phyloP scores from a whole-genome alignment of 108 stramenopile genomes.

The Cyclotella cryptica region DNA sequence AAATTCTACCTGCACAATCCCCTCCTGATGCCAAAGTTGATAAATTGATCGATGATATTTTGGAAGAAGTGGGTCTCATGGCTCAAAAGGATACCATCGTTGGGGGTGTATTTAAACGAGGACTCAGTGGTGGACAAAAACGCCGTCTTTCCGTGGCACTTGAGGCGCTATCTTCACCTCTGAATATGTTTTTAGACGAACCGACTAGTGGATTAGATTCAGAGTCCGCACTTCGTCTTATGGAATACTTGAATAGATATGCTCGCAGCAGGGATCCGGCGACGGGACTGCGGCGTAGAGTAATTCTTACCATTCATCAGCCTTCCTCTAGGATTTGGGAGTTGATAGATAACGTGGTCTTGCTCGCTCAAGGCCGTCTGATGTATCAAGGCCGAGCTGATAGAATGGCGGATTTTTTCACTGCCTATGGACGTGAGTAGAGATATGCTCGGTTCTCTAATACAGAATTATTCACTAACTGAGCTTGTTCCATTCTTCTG shows the following conservation, averaged over 20 bases:
- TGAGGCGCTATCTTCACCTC: conserved; percentile 59
- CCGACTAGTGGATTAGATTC: conserved; percentile 48
- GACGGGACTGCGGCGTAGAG: conserved; percentile 43
- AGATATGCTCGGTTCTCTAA: background rate
- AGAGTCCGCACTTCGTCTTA: conserved; percentile 60
- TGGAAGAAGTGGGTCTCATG: conserved; percentile 65
- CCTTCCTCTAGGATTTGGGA: conserved; percentile 64
- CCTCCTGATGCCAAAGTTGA: conserved; percentile 12
- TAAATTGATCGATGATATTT: conserved; percentile 34
- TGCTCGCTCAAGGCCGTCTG: conserved; percentile 62
- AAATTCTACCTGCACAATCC: background rate
- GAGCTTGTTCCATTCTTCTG: background rate
- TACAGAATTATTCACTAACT: background rate
- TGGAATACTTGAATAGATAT: conserved; percentile 60
- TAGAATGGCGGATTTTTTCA: conserved; percentile 61
- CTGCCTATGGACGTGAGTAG: conserved; percentile 22
- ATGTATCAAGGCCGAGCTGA: conserved; percentile 60
- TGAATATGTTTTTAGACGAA: conserved; percentile 60
- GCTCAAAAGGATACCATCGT: conserved; percentile 58
- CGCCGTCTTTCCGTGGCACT: conserved; percentile 79
- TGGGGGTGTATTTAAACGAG: conserved; percentile 73
- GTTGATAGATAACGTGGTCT: conserved; percentile 59
- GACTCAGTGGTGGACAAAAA: conserved; percentile 84
- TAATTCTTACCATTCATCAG: conserved; percentile 72
- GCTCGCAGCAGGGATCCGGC: conserved; percentile 31